Conservation (phyloP, 2,329 filamentous ascomycete species). For the Boeremia exigua region DNA sequence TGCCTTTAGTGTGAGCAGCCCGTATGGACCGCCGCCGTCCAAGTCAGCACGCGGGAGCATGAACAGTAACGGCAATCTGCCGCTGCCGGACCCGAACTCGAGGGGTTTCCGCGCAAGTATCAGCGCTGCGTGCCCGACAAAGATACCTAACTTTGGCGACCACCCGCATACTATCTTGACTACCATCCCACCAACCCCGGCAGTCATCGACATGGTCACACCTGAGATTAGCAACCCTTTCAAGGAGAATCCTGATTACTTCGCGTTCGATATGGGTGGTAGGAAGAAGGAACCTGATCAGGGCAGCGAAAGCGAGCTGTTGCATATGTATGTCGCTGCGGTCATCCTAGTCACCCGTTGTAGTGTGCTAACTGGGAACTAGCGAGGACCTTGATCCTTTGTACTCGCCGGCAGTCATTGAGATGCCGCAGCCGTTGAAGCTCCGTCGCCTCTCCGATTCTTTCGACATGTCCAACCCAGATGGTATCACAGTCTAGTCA, state of each 20-base stretch:
- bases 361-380: conserved; percentile 3
- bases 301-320: conserved; percentile 22
- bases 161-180: conserved; percentile 42
- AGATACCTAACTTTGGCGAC: conserved; percentile 42
- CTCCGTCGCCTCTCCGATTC: conserved; percentile 30
- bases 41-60: conserved; percentile 27
- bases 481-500: conserved; percentile 7
- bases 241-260: conserved; percentile 41
- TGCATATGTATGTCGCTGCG: conserved; percentile 34
- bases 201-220: conserved; percentile 22
- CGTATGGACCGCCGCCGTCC: conserved; percentile 25
- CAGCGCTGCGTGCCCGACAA: conserved; percentile 48
- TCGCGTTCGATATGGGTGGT: conserved; percentile 32
- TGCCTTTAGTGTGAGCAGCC: conserved; percentile 30
- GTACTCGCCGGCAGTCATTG: conserved; percentile 29
- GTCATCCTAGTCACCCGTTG: not conserved
- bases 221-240: conserved; percentile 45
- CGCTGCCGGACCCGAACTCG: conserved; percentile 40
- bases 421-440: conserved; percentile 29
- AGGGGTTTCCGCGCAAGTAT: conserved; percentile 36
- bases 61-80: conserved; percentile 3
- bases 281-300: conserved; percentile 20
- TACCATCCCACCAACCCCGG: conserved; percentile 52
- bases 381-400: conserved; percentile 42
- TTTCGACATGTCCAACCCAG: conserved; percentile 23